phyloP scores from a whole-genome alignment of 2,329 filamentous ascomycete species.

The Fusarium solani-melongenae region DNA sequence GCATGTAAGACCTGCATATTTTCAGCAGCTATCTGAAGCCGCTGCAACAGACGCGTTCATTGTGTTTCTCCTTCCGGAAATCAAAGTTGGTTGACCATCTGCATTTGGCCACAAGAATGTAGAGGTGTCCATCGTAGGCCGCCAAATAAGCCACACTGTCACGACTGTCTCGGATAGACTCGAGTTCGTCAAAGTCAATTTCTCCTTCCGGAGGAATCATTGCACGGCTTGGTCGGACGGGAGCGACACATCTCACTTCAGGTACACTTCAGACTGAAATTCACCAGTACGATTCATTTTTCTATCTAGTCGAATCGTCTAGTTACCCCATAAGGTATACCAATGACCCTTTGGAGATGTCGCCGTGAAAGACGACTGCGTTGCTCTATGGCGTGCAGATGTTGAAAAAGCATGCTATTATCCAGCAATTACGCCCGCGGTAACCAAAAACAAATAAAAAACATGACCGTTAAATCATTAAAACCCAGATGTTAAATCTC shows the following conservation, averaged over 20 bases:
- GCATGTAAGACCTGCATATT: background rate
- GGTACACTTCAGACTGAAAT: background rate
- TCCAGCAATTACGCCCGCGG: background rate
- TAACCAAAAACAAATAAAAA: background rate
- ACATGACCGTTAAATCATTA: background rate
- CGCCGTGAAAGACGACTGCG: background rate
- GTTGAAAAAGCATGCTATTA: background rate
- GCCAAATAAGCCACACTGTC: background rate
- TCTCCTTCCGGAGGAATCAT: background rate
- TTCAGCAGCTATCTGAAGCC: accelerated
- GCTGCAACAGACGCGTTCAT: background rate
- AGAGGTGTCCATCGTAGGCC: background rate
- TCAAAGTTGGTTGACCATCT: background rate
- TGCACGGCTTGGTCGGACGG: background rate
- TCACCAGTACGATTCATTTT: background rate
- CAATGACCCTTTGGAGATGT: background rate
- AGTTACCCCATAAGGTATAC: background rate
- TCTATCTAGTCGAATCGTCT: background rate
- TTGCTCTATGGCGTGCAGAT: background rate
- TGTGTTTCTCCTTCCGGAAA: background rate
- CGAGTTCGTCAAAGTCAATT: background rate
- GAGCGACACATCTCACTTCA: background rate
- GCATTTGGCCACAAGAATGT: background rate
- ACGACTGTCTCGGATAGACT: background rate
- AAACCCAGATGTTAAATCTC: background rate